A percentile compares a stretch with the other conserved stretches of the same genome.
These are phyloP conservation scores for Ceratobasidium papillatum DNA, from an alignment of 1,284 basidiomycete species.

Conservation along the genomic window DNA sequence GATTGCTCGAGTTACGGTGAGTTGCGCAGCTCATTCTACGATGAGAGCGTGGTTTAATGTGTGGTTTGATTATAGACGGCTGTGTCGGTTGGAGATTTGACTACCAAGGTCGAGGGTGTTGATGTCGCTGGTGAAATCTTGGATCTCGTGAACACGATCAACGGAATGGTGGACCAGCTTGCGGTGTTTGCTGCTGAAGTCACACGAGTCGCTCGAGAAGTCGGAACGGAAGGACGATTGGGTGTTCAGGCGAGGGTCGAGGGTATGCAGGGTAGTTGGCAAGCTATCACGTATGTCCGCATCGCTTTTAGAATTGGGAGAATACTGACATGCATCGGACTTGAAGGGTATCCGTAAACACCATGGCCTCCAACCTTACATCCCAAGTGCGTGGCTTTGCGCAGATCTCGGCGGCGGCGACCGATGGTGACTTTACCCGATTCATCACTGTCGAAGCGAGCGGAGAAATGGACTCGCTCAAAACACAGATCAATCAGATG, in stretches of 20 bases:
- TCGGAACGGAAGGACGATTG: constrained; percentile 95
- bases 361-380: constrained; percentile 95
- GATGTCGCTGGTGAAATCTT: constrained; percentile 96
- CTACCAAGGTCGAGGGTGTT: constrained; percentile 91
- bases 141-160: constrained; percentile 92
- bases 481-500: constrained; percentile 99
- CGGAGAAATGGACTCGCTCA: constrained; percentile 99
- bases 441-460: constrained; percentile 99
- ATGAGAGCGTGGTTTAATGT: too few species aligned
- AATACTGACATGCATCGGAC: constrained; percentile 25
- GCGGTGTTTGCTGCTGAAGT: constrained; percentile 95
- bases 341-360: constrained; percentile 84
- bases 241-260: constrained; percentile 98
- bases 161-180: constrained; percentile 95
- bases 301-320: constrained; percentile 47
- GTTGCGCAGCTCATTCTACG: too few species aligned
- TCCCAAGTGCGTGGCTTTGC: constrained; percentile 99
- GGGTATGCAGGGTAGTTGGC: constrained; percentile 97
- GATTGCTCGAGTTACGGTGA: constrained; percentile 85
- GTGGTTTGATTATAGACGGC: constrained; percentile 73
- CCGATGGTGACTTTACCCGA: constrained; percentile 98
- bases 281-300: constrained; percentile 90
- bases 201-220: constrained; percentile 93
- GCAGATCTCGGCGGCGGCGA: constrained; percentile 97
- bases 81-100: constrained; percentile 93